Percentiles rank a stretch among this genome's conserved stretches.
These are phyloP conservation scores for Dentipellis sp. DNA, from an alignment of 768 basidiomycete genomes.

Conservation along the genomic window DNA sequence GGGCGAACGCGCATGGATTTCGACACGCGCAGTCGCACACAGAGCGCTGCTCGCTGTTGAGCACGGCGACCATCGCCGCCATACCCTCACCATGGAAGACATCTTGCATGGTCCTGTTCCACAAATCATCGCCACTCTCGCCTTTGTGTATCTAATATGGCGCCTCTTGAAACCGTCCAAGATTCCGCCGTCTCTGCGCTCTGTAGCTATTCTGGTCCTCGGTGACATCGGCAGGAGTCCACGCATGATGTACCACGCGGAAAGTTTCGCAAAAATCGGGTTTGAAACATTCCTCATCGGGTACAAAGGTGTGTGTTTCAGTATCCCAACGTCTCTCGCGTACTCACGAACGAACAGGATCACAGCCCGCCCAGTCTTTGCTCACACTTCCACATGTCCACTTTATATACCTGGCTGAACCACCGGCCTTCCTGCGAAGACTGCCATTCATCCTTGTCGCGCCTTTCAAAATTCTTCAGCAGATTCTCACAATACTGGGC, in stretches of 20 bases:
- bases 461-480: slow-evolving; percentile 72
- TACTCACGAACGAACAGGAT: slow-evolving; percentile 38
- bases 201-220: slow-evolving; percentile 85
- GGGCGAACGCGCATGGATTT: too few species aligned
- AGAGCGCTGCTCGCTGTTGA: background rate
- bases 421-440: slow-evolving; percentile 39
- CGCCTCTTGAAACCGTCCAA: background rate
- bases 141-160: slow-evolving; percentile 1
- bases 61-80: background rate
- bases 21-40: too few species aligned
- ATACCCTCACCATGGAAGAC: background rate
- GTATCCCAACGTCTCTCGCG: background rate
- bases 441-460: slow-evolving; percentile 67
- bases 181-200: slow-evolving; percentile 33
- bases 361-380: slow-evolving; percentile 67
- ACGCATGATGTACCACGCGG: slow-evolving; percentile 97
- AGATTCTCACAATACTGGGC: slow-evolving; percentile 53
- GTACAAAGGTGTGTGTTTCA: slow-evolving; percentile 55
- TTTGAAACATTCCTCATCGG: slow-evolving; percentile 80
- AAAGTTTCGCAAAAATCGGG: slow-evolving; percentile 76
- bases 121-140: background rate
- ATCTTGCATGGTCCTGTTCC: background rate
- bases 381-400: slow-evolving; percentile 54
- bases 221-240: slow-evolving; percentile 96
- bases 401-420: slow-evolving; percentile 58